These are phyloP conservation scores for Acanthamoeba castellanii DNA, from an alignment of 208 protist species.

Conservation along the genomic window DNA sequence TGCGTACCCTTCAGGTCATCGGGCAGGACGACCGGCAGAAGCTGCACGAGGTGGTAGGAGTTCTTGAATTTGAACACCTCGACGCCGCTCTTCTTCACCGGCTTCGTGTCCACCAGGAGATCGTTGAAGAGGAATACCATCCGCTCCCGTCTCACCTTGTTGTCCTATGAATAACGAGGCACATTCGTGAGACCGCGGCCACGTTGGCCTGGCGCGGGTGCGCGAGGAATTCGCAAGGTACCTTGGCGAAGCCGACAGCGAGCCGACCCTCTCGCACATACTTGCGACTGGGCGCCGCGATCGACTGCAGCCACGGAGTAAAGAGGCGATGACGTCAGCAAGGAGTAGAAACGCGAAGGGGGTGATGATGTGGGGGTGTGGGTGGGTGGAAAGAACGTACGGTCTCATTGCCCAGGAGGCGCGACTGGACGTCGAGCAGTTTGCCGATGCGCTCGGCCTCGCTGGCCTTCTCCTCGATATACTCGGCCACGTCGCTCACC, in stretches of 20 bases:
- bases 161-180: neutral
- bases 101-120: constrained; percentile 67
- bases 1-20: neutral
- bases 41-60: constrained; percentile 34
- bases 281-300: constrained; percentile 31
- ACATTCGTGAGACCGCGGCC: neutral
- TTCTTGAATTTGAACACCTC: constrained; percentile 60
- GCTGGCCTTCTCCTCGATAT: constrained; percentile 38
- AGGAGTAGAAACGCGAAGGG: neutral
- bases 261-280: constrained; percentile 55
- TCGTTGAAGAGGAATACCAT: constrained; percentile 74
- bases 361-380: neutral
- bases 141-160: constrained; percentile 18
- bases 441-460: constrained; percentile 69
- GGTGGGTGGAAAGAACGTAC: neutral
- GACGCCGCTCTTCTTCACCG: constrained; percentile 53
- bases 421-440: constrained; percentile 45
- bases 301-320: neutral
- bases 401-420: constrained; percentile 31
- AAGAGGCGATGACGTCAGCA: neutral
- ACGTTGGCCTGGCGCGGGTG: too few species aligned
- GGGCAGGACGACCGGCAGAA: constrained; percentile 4
- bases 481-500: constrained; percentile 65
- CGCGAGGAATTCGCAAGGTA: neutral
- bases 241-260: neutral